Conservation (phyloP, 768 basidiomycete species). For the Hortiboletus campestris region DNA sequence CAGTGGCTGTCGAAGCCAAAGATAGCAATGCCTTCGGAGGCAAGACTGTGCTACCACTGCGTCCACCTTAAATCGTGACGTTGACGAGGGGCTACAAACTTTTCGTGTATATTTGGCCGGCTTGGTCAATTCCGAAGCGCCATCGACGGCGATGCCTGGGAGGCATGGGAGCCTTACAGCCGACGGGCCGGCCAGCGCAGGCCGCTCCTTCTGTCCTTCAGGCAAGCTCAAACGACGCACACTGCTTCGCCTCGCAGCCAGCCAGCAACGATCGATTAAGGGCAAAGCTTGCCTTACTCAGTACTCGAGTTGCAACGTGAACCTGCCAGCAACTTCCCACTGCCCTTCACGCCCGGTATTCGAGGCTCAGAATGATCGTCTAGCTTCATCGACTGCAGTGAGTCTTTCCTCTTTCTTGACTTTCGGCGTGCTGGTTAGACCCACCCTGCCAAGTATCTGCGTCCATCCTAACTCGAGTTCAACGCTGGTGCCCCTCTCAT, state of each 20-base stretch:
- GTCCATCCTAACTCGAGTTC: neutral
- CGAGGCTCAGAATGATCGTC: slow-evolving; percentile 16
- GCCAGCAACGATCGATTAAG: slow-evolving; percentile 13
- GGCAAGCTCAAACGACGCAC: slow-evolving; percentile 2
- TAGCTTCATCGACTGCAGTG: slow-evolving; percentile 22
- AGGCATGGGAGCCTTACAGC: slow-evolving; percentile 12
- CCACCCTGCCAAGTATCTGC: neutral
- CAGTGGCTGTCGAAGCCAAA: neutral
- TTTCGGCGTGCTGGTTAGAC: neutral
- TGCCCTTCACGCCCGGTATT: slow-evolving; percentile 17
- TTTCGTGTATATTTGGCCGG: neutral
- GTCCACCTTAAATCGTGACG: neutral
- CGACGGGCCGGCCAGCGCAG: slow-evolving; percentile 10
- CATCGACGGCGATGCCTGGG: slow-evolving; percentile 8
- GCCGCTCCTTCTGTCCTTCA: slow-evolving; percentile 4
- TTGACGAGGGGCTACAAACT: neutral
- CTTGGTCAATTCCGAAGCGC: neutral
- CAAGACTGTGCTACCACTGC: neutral
- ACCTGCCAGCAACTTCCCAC: slow-evolving; percentile 4
- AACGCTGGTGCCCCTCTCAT: neutral
- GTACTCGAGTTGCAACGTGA: slow-evolving; percentile 15
- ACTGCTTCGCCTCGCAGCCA: neutral
- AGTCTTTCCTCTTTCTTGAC: slow-evolving; percentile 3
- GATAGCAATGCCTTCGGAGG: neutral
- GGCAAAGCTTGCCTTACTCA: slow-evolving; percentile 16